These are phyloP conservation scores for Hibiscus syriacus DNA, from an alignment of 345 rosid species.

Conservation along the genomic window DNA sequence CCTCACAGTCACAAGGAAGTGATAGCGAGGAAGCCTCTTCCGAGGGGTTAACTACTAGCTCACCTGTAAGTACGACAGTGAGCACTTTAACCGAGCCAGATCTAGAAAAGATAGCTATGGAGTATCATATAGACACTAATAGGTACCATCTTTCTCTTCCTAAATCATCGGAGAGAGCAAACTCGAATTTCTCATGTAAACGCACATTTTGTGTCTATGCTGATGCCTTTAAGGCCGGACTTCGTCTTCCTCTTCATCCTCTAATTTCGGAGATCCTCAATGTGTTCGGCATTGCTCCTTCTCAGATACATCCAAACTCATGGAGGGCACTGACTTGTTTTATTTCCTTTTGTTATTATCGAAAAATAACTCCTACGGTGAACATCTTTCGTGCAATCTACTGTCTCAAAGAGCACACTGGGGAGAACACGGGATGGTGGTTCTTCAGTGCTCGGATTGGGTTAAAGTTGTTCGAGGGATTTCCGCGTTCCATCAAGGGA, in stretches of 20 bases:
- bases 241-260: slow-evolving; percentile 1
- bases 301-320: background rate
- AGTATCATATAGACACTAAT: background rate
- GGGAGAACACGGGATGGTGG: background rate
- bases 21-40: background rate
- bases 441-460: background rate
- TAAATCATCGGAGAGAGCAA: background rate
- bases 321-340: background rate
- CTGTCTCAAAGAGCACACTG: background rate
- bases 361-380: background rate
- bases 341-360: background rate
- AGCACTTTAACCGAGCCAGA: background rate
- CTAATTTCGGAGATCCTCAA: background rate
- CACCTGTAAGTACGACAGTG: background rate
- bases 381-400: background rate
- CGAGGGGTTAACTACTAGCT: background rate
- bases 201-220: background rate
- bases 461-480: background rate
- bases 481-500: background rate
- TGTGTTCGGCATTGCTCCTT: background rate
- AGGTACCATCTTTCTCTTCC: slow-evolving; percentile 2
- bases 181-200: background rate
- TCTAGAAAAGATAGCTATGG: background rate
- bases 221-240: background rate
- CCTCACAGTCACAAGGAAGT: background rate